phyloP scores from a whole-genome alignment of 441 rosid genomes.

The Corymbia citriodora region DNA sequence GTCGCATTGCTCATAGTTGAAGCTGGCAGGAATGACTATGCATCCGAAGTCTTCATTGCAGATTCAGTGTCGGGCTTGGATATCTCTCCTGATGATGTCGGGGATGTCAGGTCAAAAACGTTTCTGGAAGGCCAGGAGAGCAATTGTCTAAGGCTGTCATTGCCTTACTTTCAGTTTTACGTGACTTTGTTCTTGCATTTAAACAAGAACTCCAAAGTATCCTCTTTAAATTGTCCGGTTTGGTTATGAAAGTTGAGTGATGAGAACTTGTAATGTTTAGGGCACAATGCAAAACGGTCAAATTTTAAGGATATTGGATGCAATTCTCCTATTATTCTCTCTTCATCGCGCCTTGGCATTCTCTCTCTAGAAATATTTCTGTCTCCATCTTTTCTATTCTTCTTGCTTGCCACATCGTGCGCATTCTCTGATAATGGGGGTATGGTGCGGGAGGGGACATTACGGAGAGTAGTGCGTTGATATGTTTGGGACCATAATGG shows the following conservation, averaged over 20 bases:
- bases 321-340: background rate
- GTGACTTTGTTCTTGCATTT: background rate
- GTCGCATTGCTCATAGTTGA: background rate
- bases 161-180: background rate
- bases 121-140: too few species aligned
- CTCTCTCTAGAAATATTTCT: background rate
- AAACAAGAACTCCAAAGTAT: background rate
- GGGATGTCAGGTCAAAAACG: too few species aligned
- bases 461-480: rapidly evolving
- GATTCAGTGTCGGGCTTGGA: background rate
- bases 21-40: background rate
- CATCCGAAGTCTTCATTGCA: too few species aligned
- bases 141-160: background rate
- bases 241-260: background rate
- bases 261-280: background rate
- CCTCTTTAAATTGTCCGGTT: background rate
- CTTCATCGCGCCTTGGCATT: background rate
- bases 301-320: background rate
- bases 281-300: background rate
- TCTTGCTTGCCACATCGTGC: background rate
- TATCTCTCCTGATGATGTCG: too few species aligned
- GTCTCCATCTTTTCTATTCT: background rate
- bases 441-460: background rate
- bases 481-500: background rate
- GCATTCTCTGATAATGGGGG: background rate